Base-by-base conservation (phyloP, 2,329 filamentous ascomycete species). In the Microdochium trichocladiopsis region DNA sequence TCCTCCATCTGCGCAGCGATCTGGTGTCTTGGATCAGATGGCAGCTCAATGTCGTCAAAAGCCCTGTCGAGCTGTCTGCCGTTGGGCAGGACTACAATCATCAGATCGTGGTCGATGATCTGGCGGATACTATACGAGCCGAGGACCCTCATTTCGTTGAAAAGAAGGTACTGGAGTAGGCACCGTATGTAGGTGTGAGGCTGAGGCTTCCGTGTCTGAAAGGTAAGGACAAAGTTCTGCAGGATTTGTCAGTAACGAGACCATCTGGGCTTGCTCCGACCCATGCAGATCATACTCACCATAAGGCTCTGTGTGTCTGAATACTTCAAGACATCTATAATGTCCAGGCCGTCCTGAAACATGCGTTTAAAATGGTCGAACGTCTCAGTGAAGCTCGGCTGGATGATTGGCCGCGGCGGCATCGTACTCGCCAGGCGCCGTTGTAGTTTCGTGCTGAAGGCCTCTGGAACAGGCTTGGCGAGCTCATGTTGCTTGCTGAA, bases 401-500 rank as follows among this genome's bases (percentile, higher is more conserved):
- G 79, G 11, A 96, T 88, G 60, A 96, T 93, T 0, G 93, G 92
- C 9, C 93, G 82, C 8, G 94, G 94, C 3, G 94, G 94, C 61
- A 96, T 92, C 1, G 91, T 96, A 59, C 91, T 96, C 1, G 94
- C 92, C 28, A 99, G 76, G 56, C 87, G 87, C n/a, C 92, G 82
- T 65, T 99, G 94, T 36, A 97, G 79, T 64, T 96, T 95, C 23
- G 83, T 82, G 60, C 90, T 96, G 66, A 96, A 97, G 0, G 92
- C 84, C n/a, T 85, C 84, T 0, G 84, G 79, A 0, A 95, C 83
- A 0, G 81, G 68, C 50, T 77, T 83, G 0, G 83, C 87, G 2
- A 93, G 68, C 1, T 69, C 60, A 51, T 86, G 79, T 1, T 86
- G 84, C 25, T 76, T 73, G 53, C 80, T 74, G 50, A 95, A 75